phyloP scores from a whole-genome alignment of 129 eudicot genomes.

The Artemisia argyi region DNA sequence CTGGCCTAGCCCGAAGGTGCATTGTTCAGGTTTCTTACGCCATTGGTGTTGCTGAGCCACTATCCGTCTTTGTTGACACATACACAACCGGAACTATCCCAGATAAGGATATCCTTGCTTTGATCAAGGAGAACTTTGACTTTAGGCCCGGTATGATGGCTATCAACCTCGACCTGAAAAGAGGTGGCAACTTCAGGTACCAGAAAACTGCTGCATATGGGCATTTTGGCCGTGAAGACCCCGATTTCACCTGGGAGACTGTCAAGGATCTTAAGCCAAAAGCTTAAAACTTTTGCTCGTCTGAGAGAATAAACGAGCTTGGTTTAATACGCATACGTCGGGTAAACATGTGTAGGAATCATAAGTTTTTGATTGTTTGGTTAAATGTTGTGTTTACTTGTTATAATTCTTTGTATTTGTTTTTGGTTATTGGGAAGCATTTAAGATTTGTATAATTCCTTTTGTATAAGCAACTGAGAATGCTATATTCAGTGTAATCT shows the following conservation, averaged over 20 bases:
- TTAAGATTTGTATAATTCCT: slow-evolving; percentile 12
- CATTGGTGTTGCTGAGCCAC: slow-evolving; percentile 75
- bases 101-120: slow-evolving; percentile 57
- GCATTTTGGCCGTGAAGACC: slow-evolving; percentile 75
- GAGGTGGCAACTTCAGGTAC: slow-evolving; percentile 76
- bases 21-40: slow-evolving; percentile 76
- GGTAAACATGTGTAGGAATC: slow-evolving; percentile 3
- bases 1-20: slow-evolving; percentile 71
- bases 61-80: slow-evolving; percentile 70
- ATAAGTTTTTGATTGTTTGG: slow-evolving; percentile 15
- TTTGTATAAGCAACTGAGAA: slow-evolving; percentile 12
- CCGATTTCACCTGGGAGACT: slow-evolving; percentile 86
- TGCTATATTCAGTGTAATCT: slow-evolving; percentile 22
- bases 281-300: slow-evolving; percentile 31
- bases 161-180: slow-evolving; percentile 58
- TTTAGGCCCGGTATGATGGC: slow-evolving; percentile 81
- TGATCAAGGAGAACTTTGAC: slow-evolving; percentile 72
- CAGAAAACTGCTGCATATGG: slow-evolving; percentile 83
- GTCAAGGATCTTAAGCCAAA: slow-evolving; percentile 61
- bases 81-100: slow-evolving; percentile 72
- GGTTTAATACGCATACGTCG: not conserved
- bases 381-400: slow-evolving; percentile 25
- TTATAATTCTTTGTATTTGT: slow-evolving; percentile 22
- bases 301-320: slow-evolving; percentile 34
- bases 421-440: slow-evolving; percentile 22